Evolutionary conservation across 179 eudicot genomes (phyloP).

Genomic region (Vitellaria paradoxa): DNA sequence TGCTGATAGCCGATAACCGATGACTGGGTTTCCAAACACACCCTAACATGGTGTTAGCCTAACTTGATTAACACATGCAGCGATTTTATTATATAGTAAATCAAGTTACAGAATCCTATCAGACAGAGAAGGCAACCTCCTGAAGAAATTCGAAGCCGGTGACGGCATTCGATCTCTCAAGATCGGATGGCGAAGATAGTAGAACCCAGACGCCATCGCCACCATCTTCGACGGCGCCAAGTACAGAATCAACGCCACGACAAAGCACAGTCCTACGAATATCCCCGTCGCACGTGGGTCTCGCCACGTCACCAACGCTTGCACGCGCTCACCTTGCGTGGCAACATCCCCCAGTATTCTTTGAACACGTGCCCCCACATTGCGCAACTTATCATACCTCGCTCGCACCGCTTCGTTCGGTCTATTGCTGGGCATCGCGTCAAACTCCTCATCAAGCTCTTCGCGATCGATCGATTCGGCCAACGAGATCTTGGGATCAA

Average conservation of each 20-base stretch:
- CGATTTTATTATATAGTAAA: too few species aligned
- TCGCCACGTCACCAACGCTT: constrained; percentile 83
- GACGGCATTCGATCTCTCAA: constrained; percentile 89
- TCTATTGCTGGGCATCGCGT: constrained; percentile 55
- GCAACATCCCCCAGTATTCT: constrained; percentile 73
- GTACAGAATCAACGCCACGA: constrained; percentile 70
- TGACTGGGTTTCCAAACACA: too few species aligned
- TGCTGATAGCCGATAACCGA: too few species aligned
- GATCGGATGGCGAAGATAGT: constrained; percentile 77
- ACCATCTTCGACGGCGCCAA: constrained; percentile 89
- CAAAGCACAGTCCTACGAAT: constrained; percentile 71
- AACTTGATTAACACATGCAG: too few species aligned
- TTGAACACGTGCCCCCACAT: constrained; percentile 75
- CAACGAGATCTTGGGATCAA: constrained; percentile 66
- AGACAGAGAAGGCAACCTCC: constrained; percentile 78
- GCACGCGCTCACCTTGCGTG: constrained; percentile 83
- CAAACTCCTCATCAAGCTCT: constrained; percentile 92
- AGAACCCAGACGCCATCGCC: constrained; percentile 84
- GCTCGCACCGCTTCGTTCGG: constrained; percentile 57
- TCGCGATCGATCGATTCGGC: constrained; percentile 71
- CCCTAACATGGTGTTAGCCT: too few species aligned
- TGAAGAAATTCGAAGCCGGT: constrained; percentile 74
- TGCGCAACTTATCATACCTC: constrained; percentile 77
- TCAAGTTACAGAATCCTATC: constrained; percentile 57
- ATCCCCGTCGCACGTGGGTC: constrained; percentile 95